phyloP scores from a whole-genome alignment of 1,284 basidiomycete genomes.

The Cyathus pygmaeus region DNA sequence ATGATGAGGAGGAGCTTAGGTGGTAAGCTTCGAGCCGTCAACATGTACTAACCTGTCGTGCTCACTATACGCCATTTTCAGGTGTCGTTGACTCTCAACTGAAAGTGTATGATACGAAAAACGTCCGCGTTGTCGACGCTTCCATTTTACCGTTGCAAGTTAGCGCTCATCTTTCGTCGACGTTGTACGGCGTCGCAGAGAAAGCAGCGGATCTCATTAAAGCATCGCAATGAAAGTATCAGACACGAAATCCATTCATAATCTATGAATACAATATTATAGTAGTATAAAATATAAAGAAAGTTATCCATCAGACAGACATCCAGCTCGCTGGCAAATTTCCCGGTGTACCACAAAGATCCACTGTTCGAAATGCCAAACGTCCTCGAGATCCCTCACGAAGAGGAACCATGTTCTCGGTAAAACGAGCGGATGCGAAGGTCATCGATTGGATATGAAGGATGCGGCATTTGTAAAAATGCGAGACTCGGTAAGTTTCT shows the following conservation, averaged over 20 bases:
- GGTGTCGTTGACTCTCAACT: conserved; percentile 55
- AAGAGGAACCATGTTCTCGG: conserved; percentile 73
- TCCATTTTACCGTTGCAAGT: conserved; percentile 57
- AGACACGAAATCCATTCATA: too few species aligned
- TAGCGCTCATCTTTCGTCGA: conserved; percentile 53
- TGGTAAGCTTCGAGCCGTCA: too few species aligned
- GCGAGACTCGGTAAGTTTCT: conserved; percentile 3
- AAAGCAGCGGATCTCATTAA: conserved; percentile 61
- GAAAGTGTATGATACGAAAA: conserved; percentile 60
- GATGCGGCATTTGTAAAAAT: background rate
- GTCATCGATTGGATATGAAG: conserved; percentile 3
- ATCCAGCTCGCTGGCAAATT: conserved; percentile 69
- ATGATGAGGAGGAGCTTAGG: conserved; percentile 70
- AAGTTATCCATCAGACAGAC: conserved; percentile 80
- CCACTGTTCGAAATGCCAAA: conserved; percentile 54
- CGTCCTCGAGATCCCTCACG: conserved; percentile 72
- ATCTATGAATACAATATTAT: too few species aligned
- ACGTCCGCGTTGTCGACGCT: conserved; percentile 63
- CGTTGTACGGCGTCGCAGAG: conserved; percentile 59
- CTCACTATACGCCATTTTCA: too few species aligned
- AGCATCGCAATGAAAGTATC: conserved; percentile 39
- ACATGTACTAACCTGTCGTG: too few species aligned
- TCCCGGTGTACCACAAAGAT: conserved; percentile 9
- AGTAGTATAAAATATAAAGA: too few species aligned
- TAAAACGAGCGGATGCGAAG: conserved; percentile 73